Base-by-base conservation (phyloP, 139 green algal species). In the Chlamydomonas schloesseri region DNA sequence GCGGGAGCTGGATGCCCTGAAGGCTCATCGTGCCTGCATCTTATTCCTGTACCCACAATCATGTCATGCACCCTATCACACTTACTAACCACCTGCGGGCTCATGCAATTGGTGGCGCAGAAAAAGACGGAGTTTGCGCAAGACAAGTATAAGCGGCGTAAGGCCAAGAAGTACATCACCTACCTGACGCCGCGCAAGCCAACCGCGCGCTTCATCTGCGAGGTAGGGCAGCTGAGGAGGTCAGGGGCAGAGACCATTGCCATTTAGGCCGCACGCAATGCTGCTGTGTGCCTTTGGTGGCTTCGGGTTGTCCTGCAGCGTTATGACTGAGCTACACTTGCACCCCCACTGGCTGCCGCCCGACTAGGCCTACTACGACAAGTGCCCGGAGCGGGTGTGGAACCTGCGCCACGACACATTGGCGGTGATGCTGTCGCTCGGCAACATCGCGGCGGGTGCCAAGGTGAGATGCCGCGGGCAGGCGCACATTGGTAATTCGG, bases 81-180 rank as follows among this genome's bases (percentile, higher is more conserved):
- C n/a, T n/a, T n/a, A n/a, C n/a, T n/a, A n/a, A n/a, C 42, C 42
- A 50, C 42, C 42, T 50, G 6, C 42, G 42, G 8, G 8, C 42
- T 8, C 42, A 50, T n/a, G n/a, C n/a, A n/a, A n/a, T n/a, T n/a
- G n/a, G n/a, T n/a, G n/a, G n/a, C n/a, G n/a, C 65, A 85, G 69
- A 79, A 71, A 33, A 87, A 87, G 81, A 87, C 81, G 2, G 81
- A 95, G 73, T 98, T 97, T 83, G 90, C 93, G 21, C 96, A 98
- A 88, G 96, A 96, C 64, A 98, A 98, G 92, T 98, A 98, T 88
- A 93, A 89, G 55, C 87, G 80, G 70, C 88, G 88, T 33, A 94
- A 95, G 79, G 84, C 86, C 20, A 90, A 91, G 37, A 94, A 95
- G 89, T 94, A 95, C 86, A 34, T 86, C 11, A 87, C 86, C 37